Base-by-base conservation (phyloP, 2,329 filamentous ascomycete genomes). In the Hypoxylon sp. region DNA sequence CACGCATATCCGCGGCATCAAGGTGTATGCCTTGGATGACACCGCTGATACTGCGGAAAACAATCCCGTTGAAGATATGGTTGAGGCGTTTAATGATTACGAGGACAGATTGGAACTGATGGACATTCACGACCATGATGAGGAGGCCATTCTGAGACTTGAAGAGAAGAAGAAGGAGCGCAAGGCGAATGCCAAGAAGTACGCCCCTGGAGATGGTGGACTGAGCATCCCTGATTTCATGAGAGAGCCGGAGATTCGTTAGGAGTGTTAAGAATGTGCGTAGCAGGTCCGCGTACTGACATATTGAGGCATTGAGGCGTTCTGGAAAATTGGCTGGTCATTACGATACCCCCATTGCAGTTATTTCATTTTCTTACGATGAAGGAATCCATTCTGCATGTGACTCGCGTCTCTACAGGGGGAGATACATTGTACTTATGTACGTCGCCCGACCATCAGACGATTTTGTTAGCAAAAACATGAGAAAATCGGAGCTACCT, bases 1-100 rank as follows among this genome's bases (percentile, higher is more conserved):
- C 79, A 99, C 96, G n/a, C 96, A 99, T 84, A 87, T 99, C 25
- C 88, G 96, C 14, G 95, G 94, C 1, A 88, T 99, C 79, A 97
- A 97, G 82, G 91, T 98, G 8, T 99, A 89, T 72, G 88, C 88
- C 1, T 81, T 88, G 30, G 86, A 88, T 66, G 81, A 83, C 11
- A 81, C 81, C 14, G 81, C 79, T 3, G 79, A 81, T 13, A 82
- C 79, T 2, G 77, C 79, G 2, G 78, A 81, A 44, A 78, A 78
- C 55, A 82, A 79, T 25, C 76, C 78, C 0, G 63, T 80, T 7
- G 77, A 79, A 20, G 79, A 81, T n/a, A 76, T 80, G 55, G 74
- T 75, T 1, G 74, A 74, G 17, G 74, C 74, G 42, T 76, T 78
- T 20, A 77, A 80, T 31, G 75, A 78, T 13, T 75, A 77, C n/a